Evolutionary conservation across 805 yeast genomes (phyloP), one percentile per base, ranked within the genome.

Genomic region (Myxozyma kluyveri): DNA sequence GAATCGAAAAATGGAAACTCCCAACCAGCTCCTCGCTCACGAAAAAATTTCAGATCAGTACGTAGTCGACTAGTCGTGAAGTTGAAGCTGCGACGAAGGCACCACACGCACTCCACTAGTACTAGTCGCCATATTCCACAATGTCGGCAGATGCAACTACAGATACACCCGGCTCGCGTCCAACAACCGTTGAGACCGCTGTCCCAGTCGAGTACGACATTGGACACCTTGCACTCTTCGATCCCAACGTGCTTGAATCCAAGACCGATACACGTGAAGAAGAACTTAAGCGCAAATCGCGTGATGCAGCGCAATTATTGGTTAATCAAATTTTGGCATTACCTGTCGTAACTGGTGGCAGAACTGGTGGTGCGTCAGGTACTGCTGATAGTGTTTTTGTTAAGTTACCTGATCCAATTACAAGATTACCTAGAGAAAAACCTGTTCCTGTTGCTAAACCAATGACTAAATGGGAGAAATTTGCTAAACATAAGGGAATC

Each of bases 401-500:
- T 48, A 82, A 78, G 64, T 76, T 93, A 55, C 98, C 99, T 31
- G 88, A 80, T 49, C 95, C 96, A 22, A 70, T 78, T 14, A 84
- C 95, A 18, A 78, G 72, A 52, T 75, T 90, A 58, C 99, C 99
- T 49, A 80, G 99, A 76, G 99, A 93, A 69, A 93, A 93, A 73
- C 83, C 96, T 43, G 53, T 93, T 63, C 99, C 99, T 53, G 90
- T 89, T 72, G 82, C 87, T 49, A 93, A 88, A 74, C 84, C 91
- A 49, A 86, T 83, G 63, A 90, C 99, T 60, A 89, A 84, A 73
- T 93, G 99, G 99, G 96, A 93, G 73, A 79, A 79, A 66, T 93
- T 93, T 75, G 99, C 99, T 59, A 86, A 86, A 54, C 87, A 81
- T 78, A 93, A 93, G 74, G 98, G 98, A 65, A 93, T 93, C 68